These are phyloP conservation scores for Erucastrum elatum DNA, from an alignment of 345 rosid genomes.

Conservation along the genomic window DNA sequence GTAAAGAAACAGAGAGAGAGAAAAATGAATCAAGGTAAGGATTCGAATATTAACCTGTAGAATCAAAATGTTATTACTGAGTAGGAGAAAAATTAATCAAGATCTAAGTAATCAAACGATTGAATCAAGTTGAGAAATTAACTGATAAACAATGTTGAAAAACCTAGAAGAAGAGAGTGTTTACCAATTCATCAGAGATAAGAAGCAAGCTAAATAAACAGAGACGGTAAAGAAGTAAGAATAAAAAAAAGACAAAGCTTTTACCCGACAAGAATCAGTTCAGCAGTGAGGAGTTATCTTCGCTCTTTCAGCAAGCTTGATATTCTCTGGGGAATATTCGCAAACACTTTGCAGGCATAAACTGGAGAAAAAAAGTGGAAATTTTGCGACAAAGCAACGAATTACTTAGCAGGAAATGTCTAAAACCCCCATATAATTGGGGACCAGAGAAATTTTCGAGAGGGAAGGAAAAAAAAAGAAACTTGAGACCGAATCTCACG, in stretches of 20 bases:
- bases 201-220: conserved; percentile 16
- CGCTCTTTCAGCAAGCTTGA: conserved; percentile 21
- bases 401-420: neutral
- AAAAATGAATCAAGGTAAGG: neutral
- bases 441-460: neutral
- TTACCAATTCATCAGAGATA: neutral
- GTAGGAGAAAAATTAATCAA: neutral
- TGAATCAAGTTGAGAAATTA: neutral
- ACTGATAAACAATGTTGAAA: neutral
- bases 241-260: conserved; percentile 13
- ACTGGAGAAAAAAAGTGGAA: neutral
- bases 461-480: neutral
- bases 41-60: neutral
- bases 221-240: conserved; percentile 8
- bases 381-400: conserved; percentile 31
- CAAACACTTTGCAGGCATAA: conserved; percentile 29
- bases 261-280: conserved; percentile 14
- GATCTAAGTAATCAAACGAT: conserved; percentile 20
- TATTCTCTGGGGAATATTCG: conserved; percentile 26
- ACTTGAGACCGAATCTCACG: neutral
- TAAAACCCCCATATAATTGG: neutral
- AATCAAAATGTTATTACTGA: neutral
- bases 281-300: conserved; percentile 9
- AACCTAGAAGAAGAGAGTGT: neutral
- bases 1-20: neutral